phyloP scores from a whole-genome alignment of 2,329 filamentous ascomycete genomes.

The Pestalotiopsis sp. region DNA sequence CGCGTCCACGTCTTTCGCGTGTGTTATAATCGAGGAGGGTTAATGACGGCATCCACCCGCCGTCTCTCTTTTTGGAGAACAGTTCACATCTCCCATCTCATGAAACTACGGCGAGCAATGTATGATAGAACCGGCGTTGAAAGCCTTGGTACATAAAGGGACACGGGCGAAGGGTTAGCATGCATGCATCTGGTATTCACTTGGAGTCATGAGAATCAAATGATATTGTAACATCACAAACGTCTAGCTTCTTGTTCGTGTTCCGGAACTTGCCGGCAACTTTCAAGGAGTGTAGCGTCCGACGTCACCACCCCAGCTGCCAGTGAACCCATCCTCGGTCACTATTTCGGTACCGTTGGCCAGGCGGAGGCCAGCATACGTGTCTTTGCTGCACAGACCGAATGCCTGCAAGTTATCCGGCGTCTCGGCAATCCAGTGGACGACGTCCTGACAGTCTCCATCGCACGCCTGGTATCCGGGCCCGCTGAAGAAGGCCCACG shows the following conservation, averaged over 20 bases:
- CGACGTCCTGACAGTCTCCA: conserved; percentile 37
- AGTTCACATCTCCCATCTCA: conserved; percentile 1
- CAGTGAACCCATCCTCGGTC: conserved; percentile 34
- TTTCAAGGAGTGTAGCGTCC: conserved; percentile 38
- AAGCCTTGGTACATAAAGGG: conserved; percentile 6
- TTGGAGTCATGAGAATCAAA: conserved; percentile 12
- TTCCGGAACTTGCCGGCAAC: background rate
- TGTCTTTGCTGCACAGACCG: conserved; percentile 44
- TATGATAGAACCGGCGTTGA: conserved; percentile 13
- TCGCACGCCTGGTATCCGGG: conserved; percentile 37
- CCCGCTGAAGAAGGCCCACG: conserved; percentile 46
- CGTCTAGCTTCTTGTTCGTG: background rate
- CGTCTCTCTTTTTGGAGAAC: background rate
- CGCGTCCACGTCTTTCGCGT: background rate
- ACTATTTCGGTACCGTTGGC: conserved; percentile 36
- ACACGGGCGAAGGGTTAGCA: conserved; percentile 1
- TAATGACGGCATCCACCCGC: background rate
- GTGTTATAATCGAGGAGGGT: conserved; percentile 7
- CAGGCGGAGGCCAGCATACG: conserved; percentile 35
- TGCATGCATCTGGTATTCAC: conserved; percentile 11
- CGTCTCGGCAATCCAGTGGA: conserved; percentile 42
- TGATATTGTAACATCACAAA: background rate
- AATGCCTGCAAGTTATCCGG: conserved; percentile 42
- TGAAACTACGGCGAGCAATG: conserved; percentile 12
- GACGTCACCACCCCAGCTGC: conserved; percentile 41